Evolutionary conservation across 345 rosid species (phyloP).

Genomic region (Arabidopsis suecica): DNA sequence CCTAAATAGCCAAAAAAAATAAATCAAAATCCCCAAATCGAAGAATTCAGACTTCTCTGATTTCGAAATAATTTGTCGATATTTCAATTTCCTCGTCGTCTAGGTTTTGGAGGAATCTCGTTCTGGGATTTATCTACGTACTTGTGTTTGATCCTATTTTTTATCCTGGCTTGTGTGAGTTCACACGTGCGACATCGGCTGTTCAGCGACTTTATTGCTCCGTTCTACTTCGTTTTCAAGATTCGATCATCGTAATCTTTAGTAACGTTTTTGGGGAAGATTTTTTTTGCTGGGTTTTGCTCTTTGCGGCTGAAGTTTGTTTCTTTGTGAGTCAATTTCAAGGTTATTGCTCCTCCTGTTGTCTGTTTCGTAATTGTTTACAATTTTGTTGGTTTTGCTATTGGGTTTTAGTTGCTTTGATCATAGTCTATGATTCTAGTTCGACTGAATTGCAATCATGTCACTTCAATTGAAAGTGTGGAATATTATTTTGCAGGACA

Average conservation of each 20-base stretch:
- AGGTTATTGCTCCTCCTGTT: slow-evolving; percentile 29
- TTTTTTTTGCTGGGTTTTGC: slow-evolving; percentile 4
- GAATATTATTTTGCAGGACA: slow-evolving; percentile 23
- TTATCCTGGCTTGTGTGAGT: slow-evolving; percentile 29
- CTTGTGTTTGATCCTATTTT: slow-evolving; percentile 9
- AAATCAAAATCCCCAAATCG: neutral
- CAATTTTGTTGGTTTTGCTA: slow-evolving; percentile 25
- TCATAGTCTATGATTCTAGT: slow-evolving; percentile 17
- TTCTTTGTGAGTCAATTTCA: slow-evolving; percentile 26
- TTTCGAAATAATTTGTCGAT: slow-evolving; percentile 27
- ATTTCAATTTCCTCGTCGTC: neutral
- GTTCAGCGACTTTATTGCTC: slow-evolving; percentile 36
- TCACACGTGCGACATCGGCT: slow-evolving; percentile 49
- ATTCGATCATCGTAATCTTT: slow-evolving; percentile 30
- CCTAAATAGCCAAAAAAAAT: slow-evolving; percentile 7
- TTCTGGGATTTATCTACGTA: slow-evolving; percentile 17
- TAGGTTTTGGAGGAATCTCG: slow-evolving; percentile 13
- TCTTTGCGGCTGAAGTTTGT: slow-evolving; percentile 31
- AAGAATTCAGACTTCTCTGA: slow-evolving; percentile 15
- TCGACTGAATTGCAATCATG: slow-evolving; percentile 8
- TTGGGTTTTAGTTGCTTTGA: slow-evolving; percentile 15
- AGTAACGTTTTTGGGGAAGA: neutral
- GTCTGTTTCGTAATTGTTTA: neutral
- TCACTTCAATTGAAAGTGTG: neutral
- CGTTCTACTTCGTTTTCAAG: slow-evolving; percentile 28